Base-by-base conservation (phyloP, 202 grass and related monocot species). In the Carex sylvatica region DNA sequence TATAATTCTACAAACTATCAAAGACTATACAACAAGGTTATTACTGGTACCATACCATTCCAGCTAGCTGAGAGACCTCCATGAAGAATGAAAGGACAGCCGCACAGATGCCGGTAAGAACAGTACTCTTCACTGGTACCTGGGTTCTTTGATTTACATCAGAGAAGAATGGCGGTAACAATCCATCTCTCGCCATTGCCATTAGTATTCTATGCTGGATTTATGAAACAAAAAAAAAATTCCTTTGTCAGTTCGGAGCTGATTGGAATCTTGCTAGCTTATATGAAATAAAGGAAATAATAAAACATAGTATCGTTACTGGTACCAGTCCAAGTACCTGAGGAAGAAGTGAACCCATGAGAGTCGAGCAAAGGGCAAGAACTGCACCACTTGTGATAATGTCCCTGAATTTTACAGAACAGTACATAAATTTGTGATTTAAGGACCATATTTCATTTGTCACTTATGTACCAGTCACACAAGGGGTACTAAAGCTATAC, bases 341-440 rank as follows among this genome's bases (percentile, higher is more conserved):
- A 83, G 96, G 93, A 86, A 99, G 96, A 88, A 99, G 80, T 80
- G 96, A 99, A 6, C 96, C 96, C 93, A 99, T 91, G 71, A 99
- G 91, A 79, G 93, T 90, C 61, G 96, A 99, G 86, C 96, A 99
- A 84, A 99, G 91, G 61, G 93, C 96, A 82, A 96, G 93, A 92
- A 95, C 79, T 87, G 96, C 96, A 85, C 96, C 96, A 82, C 54
- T 85, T 63, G 96, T 96, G 58, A 99, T 89, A 73, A 99, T 83
- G 83, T 99, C 96, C 93, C 96, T 99, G 88, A 53, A 82, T 86
- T 85, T 75, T 46, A 66, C 83, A 62, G 40, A 74, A 80, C 36
- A 76, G 33, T 74, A 40, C 58, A 55, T 79, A 55, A 84, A 23
- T 59, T 4, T 78, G 74, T 78, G 26, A 59, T 40, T 60, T 51